phyloP scores from a whole-genome alignment of 768 basidiomycete species.

The Panaeolus cyanescens region DNA sequence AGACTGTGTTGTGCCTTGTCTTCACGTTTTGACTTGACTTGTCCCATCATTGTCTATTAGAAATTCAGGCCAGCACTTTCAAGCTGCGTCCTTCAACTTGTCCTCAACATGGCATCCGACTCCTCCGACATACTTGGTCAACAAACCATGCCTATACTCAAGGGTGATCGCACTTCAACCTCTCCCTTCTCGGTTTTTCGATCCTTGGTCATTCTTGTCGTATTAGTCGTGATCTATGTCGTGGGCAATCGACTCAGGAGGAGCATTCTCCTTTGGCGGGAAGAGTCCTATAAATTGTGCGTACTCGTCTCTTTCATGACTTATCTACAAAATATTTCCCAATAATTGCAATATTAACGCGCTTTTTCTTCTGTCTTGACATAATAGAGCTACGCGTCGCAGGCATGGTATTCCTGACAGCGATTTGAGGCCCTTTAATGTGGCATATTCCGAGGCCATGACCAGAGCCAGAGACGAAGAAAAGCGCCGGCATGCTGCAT shows the following conservation, averaged over 20 bases:
- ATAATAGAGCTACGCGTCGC: slow-evolving; percentile 65
- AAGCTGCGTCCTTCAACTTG: background rate
- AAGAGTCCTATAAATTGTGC: slow-evolving; percentile 67
- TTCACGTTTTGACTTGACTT: slow-evolving; percentile 13
- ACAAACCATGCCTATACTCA: slow-evolving; percentile 40
- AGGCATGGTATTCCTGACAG: slow-evolving; percentile 83
- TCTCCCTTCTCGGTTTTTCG: slow-evolving; percentile 45
- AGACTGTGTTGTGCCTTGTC: background rate
- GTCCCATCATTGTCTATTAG: background rate
- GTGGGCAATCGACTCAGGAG: slow-evolving; percentile 42
- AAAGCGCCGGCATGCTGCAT: slow-evolving; percentile 12
- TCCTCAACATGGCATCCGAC: slow-evolving; percentile 60
- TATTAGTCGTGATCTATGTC: slow-evolving; percentile 39
- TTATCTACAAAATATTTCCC: background rate
- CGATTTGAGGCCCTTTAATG: slow-evolving; percentile 82
- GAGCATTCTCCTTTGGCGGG: slow-evolving; percentile 56
- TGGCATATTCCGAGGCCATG: slow-evolving; percentile 76
- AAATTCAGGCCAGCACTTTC: background rate
- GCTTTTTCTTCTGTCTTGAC: slow-evolving; percentile 12
- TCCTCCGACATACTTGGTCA: slow-evolving; percentile 74
- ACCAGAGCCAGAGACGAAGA: slow-evolving; percentile 56
- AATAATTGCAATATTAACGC: slow-evolving; percentile 13
- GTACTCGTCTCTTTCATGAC: slow-evolving; percentile 20
- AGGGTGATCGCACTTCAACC: slow-evolving; percentile 25
- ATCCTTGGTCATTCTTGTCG: slow-evolving; percentile 33